Evolutionary conservation across 2,329 filamentous ascomycete genomes (phyloP).

Genomic region (Xylariaceae sp.): DNA sequence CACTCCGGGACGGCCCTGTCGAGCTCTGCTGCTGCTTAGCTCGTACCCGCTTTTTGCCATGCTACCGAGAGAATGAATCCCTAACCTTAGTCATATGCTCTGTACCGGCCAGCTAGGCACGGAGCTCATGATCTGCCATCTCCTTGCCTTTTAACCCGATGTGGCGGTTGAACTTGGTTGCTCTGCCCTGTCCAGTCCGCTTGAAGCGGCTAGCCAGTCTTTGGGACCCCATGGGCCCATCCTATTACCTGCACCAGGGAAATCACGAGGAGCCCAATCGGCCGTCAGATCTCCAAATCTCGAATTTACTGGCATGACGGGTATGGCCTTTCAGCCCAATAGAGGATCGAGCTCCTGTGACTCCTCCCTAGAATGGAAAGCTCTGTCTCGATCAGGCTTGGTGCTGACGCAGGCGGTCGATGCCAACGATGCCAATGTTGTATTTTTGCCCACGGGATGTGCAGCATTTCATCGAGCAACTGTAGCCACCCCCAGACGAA

Average conservation of each 20-base stretch:
- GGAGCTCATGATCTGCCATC: neutral
- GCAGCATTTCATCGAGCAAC: conserved; percentile 12
- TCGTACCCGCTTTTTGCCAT: no score
- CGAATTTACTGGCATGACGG: conserved; percentile 6
- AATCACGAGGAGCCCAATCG: conserved; percentile 12
- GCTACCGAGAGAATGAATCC: no score
- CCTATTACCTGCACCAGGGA: no score
- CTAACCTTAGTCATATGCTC: no score
- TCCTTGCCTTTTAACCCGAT: neutral
- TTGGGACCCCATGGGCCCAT: conserved; percentile 5
- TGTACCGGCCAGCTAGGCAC: no score
- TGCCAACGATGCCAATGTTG: conserved; percentile 14
- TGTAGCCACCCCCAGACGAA: conserved; percentile 14
- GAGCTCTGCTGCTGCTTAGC: no score
- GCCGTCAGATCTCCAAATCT: conserved; percentile 8
- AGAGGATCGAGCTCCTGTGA: conserved; percentile 12
- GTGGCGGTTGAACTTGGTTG: neutral
- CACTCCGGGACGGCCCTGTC: no score
- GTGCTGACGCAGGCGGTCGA: conserved; percentile 7
- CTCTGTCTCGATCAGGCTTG: conserved; percentile 13
- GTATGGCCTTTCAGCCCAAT: conserved; percentile 13
- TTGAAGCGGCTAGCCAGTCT: conserved; percentile 6
- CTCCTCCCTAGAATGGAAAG: conserved; percentile 16
- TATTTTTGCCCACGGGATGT: conserved; percentile 11
- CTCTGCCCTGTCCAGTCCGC: conserved; percentile 1